Base-by-base conservation (phyloP, 108 stramenopile species). In the Schizochytrium sp. region DNA sequence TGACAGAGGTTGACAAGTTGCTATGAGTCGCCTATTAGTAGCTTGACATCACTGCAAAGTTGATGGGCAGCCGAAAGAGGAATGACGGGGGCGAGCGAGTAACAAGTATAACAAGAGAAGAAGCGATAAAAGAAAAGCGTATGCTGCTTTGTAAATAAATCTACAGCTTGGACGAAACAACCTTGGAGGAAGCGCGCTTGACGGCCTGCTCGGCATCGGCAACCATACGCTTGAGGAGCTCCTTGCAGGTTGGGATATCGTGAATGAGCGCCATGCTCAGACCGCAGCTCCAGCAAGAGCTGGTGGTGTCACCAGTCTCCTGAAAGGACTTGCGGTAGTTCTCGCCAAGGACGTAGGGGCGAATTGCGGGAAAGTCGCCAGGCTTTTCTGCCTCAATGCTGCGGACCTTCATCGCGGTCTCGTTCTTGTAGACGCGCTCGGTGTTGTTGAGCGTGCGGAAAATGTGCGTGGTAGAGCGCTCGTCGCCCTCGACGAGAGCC, bases 391-490 rank as follows among this genome's bases (percentile, higher is more conserved):
- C 45, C 88, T 93, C 93, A 55, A 93, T 92, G 44, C 58, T 60
- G 48, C 72, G 87, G 0, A 93, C 91, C 87, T 93, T 91, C n/a
- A 87, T 44, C 6, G 93, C 88, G 0, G 91, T 90, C 29, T 91
- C 60, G 57, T 93, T 93, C 44, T 88, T 87, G 87, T 88, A 93
- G 10, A 93, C 93, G 23, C 93, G 90, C 34, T 89, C 87, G 18
- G 93, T 93, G 89, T 93, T 93, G 16, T 76, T 76, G 28, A 93
- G 51, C 6, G 72, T 89, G 48, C 91, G 90, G 45, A 93, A 59
- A 88, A 90, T 89, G 29, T 91, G 76, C 21, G 91, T 91, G 18
- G 91, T 91, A 60, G 88, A 91, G n/a, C 41, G 29, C 83, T 88
- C 90, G n/a, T 58, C 72, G 18, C 87, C 91, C n/a, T 88, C 88